phyloP scores from a whole-genome alignment of 129 eudicot species.

The Chrysanthemum makinoi region DNA sequence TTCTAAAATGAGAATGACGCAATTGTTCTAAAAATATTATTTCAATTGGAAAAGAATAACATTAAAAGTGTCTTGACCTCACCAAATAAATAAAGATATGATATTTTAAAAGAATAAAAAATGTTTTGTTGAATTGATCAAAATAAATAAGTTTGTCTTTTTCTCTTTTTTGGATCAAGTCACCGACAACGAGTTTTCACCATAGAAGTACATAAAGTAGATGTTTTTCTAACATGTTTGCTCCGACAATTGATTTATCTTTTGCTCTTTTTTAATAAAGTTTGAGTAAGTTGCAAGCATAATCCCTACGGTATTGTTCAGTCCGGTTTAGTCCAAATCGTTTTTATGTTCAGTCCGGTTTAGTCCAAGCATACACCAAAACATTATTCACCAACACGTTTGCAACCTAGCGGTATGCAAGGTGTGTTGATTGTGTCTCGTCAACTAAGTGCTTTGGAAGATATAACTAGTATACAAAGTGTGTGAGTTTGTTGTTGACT shows the following conservation, averaged over 20 bases:
- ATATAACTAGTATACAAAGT: too few relatives aligned
- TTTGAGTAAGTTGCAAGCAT: background rate
- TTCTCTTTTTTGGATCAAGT: slow-evolving; percentile 17
- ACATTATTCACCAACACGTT: too few relatives aligned
- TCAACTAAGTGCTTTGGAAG: too few relatives aligned
- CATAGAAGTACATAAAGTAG: slow-evolving; percentile 10
- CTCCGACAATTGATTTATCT: slow-evolving; percentile 2
- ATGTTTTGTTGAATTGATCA: slow-evolving; percentile 17
- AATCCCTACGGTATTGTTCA: slow-evolving; percentile 9
- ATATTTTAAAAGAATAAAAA: background rate
- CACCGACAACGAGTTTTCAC: slow-evolving; percentile 32
- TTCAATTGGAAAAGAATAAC: background rate
- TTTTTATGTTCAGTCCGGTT: background rate
- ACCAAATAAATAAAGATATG: background rate
- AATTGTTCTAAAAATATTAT: too few relatives aligned
- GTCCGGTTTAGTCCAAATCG: too few relatives aligned
- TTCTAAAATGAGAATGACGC: too few relatives aligned
- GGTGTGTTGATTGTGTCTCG: too few relatives aligned
- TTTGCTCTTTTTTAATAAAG: background rate
- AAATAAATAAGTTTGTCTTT: slow-evolving; percentile 25
- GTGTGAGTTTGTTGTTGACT: too few relatives aligned
- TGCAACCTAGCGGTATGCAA: too few relatives aligned
- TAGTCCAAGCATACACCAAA: too few relatives aligned
- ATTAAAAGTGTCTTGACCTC: background rate
- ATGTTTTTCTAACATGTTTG: background rate